Evolutionary conservation across 208 protist species (phyloP).

Genomic region (Balamuthia mandrillaris): DNA sequence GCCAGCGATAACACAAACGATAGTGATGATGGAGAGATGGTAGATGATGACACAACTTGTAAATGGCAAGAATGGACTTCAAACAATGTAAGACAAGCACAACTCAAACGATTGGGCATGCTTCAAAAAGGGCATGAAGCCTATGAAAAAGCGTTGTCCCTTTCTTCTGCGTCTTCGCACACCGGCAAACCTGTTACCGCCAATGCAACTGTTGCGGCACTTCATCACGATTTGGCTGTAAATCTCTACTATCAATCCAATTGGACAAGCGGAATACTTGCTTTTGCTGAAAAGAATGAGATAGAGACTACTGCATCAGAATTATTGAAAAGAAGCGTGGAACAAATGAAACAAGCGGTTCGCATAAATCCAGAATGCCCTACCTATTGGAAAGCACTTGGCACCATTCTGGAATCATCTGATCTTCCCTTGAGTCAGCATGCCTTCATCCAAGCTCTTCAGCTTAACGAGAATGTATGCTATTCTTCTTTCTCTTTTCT

Average conservation of each 20-base stretch:
- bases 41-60: too few relatives aligned
- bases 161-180: too few relatives aligned
- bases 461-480: neutral
- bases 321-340: neutral
- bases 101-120: neutral
- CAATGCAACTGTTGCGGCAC: neutral
- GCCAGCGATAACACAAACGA: too few relatives aligned
- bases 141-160: conserved; percentile 16
- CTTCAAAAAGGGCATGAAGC: neutral
- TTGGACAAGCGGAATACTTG: neutral
- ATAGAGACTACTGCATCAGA: neutral
- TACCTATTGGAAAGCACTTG: neutral
- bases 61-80: neutral
- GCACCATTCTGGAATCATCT: neutral
- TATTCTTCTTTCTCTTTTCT: neutral
- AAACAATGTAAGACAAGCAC: neutral
- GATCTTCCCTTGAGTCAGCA: neutral
- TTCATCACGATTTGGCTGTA: conserved; percentile 2
- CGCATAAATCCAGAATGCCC: neutral
- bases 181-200: too few relatives aligned
- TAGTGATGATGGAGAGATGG: too few relatives aligned
- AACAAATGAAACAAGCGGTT: neutral
- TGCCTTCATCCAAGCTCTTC: neutral
- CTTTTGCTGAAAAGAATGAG: neutral
- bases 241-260: neutral